A percentile compares a stretch with the other conserved stretches of the same genome.
phyloP scores from a whole-genome alignment of 2,329 filamentous ascomycete species.

The Exophiala sp. region DNA sequence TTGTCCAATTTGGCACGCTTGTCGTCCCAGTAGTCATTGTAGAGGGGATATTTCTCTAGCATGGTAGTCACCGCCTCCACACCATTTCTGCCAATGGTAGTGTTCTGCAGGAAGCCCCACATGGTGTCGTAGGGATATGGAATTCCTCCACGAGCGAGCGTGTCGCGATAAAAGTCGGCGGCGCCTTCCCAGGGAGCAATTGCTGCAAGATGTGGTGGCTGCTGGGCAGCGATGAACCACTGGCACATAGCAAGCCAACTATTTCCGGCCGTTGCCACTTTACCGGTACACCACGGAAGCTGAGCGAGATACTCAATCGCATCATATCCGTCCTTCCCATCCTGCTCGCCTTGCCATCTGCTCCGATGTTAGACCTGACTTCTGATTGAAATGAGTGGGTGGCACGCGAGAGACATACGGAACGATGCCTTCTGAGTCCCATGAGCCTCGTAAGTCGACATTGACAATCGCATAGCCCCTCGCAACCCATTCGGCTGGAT shows the following conservation, averaged over 20 bases:
- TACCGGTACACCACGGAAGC: constrained; percentile 45
- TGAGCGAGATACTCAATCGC: constrained; percentile 14
- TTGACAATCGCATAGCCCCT: constrained; percentile 34
- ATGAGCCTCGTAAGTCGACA: constrained; percentile 30
- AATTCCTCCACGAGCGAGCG: neutral
- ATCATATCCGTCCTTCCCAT: constrained; percentile 8
- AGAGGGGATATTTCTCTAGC: constrained; percentile 30
- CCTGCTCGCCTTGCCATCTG: neutral
- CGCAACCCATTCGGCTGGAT: constrained; percentile 32
- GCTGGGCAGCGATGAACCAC: neutral
- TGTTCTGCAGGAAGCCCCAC: too few species aligned
- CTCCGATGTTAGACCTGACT: too few species aligned
- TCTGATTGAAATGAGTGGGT: too few species aligned
- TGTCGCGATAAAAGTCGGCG: neutral
- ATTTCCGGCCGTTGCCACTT: constrained; percentile 44
- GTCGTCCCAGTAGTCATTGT: constrained; percentile 39
- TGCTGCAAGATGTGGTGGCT: neutral
- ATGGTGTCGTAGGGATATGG: too few species aligned
- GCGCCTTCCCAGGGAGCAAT: neutral
- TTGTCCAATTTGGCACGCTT: constrained; percentile 38
- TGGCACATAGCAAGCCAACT: constrained; percentile 38
- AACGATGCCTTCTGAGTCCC: constrained; percentile 29
- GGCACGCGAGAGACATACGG: too few species aligned
- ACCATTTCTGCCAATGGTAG: too few species aligned
- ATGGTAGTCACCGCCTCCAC: too few species aligned